A percentile compares a stretch with the other conserved stretches of the same genome.
Evolutionary conservation across 495 filamentous ascomycete genomes (phyloP).

Genomic region (Coniosporium apollinis): DNA sequence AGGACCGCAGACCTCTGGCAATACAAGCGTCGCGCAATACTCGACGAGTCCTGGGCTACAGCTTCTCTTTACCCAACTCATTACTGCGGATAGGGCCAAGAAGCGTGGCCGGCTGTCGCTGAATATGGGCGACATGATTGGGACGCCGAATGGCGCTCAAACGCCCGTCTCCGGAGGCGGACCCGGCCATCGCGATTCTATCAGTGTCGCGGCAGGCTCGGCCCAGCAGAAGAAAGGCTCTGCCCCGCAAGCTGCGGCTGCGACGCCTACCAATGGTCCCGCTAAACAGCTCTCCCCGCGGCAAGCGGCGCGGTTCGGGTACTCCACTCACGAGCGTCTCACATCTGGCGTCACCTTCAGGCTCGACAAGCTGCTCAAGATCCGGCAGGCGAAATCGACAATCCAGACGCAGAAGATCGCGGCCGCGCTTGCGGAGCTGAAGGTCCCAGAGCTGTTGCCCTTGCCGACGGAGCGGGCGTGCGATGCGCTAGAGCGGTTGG

Average conservation of each 20-base stretch:
- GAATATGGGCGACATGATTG: constrained; percentile 5
- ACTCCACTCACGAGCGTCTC: constrained; percentile 59
- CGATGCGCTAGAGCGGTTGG: constrained; percentile 64
- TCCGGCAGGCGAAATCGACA: constrained; percentile 65
- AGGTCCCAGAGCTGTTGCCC: constrained; percentile 55
- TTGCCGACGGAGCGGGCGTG: constrained; percentile 78
- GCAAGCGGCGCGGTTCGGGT: constrained; percentile 65
- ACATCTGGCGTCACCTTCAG: constrained; percentile 60
- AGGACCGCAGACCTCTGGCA: constrained; percentile 47
- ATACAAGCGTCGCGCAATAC: constrained; percentile 44
- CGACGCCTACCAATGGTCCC: constrained; percentile 26
- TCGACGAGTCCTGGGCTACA: constrained; percentile 62
- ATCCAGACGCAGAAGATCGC: constrained; percentile 69
- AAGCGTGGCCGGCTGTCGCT: constrained; percentile 42
- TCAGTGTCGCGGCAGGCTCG: too few relatives aligned
- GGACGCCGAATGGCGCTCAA: too few relatives aligned
- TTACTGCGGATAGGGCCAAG: constrained; percentile 67
- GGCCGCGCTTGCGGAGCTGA: constrained; percentile 59
- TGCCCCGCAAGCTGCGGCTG: constrained; percentile 3
- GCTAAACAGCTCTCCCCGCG: constrained; percentile 53
- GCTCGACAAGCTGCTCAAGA: constrained; percentile 65
- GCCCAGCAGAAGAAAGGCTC: constrained; percentile 2
- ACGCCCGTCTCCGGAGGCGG: too few relatives aligned
- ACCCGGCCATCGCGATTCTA: neutral
- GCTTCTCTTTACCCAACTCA: constrained; percentile 60